phyloP scores from a whole-genome alignment of 352 stramenopile genomes.

The Phytophthora lateralis region DNA sequence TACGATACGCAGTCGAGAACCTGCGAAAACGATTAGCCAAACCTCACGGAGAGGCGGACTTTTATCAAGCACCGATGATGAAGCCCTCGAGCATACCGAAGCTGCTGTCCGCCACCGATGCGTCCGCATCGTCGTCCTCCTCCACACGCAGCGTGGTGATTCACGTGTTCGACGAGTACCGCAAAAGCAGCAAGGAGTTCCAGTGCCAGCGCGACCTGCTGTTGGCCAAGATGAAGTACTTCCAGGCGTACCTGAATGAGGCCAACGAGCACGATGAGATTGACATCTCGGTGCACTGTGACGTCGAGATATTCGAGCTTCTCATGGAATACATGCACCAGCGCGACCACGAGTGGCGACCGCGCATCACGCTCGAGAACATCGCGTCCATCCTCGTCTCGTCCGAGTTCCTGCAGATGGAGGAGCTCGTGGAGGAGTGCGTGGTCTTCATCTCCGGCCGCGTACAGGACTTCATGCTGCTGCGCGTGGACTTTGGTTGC shows the following conservation, averaged over 20 bases:
- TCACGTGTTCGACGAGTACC: slow-evolving; percentile 91
- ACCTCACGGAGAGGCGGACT: slow-evolving; percentile 11
- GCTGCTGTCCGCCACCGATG: not conserved
- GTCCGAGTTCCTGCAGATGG: slow-evolving; percentile 93
- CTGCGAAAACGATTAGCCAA: slow-evolving; percentile 11
- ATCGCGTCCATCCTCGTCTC: slow-evolving; percentile 90
- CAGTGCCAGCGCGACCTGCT: slow-evolving; percentile 78
- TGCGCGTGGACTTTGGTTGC: slow-evolving; percentile 89
- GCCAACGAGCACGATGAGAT: slow-evolving; percentile 88
- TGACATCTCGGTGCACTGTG: slow-evolving; percentile 93
- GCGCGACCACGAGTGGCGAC: slow-evolving; percentile 47
- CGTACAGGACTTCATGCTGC: slow-evolving; percentile 82
- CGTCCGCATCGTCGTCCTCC: slow-evolving; percentile 1
- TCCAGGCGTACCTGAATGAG: slow-evolving; percentile 81
- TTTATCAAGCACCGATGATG: slow-evolving; percentile 4
- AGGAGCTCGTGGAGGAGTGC: slow-evolving; percentile 85
- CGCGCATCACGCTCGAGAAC: slow-evolving; percentile 70
- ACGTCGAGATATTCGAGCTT: slow-evolving; percentile 93
- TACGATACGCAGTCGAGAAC: not conserved
- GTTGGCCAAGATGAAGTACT: slow-evolving; percentile 92
- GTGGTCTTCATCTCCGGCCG: slow-evolving; percentile 70
- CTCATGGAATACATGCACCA: slow-evolving; percentile 90
- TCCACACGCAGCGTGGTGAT: slow-evolving; percentile 72
- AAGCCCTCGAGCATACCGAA: slow-evolving; percentile 8
- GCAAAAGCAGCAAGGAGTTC: slow-evolving; percentile 88